These are phyloP conservation scores for Aurifilum marmelostoma DNA, from an alignment of 2,329 filamentous ascomycete species.

Conservation along the genomic window DNA sequence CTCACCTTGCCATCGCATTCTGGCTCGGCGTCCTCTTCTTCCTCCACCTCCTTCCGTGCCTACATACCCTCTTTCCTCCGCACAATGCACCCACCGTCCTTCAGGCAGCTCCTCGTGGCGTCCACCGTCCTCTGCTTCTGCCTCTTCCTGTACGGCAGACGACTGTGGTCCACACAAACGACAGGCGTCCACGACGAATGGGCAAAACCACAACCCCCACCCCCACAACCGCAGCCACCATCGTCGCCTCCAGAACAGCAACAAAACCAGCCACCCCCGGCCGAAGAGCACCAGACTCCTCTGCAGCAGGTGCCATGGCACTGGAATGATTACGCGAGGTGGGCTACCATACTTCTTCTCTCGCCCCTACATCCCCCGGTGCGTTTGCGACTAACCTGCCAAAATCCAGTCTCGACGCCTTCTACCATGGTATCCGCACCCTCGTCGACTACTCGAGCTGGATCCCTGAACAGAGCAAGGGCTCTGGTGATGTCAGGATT, in stretches of 20 bases:
- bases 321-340: constrained; percentile 28
- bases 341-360: background rate
- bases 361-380: background rate
- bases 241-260: constrained; percentile 7
- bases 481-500: constrained; percentile 23
- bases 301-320: constrained; percentile 28
- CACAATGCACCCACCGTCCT: constrained; percentile 29
- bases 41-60: constrained; percentile 21
- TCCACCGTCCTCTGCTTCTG: constrained; percentile 28
- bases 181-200: constrained; percentile 26
- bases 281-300: constrained; percentile 20
- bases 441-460: constrained; percentile 28
- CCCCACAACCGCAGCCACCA: constrained; percentile 11
- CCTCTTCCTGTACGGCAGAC: constrained; percentile 29
- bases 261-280: background rate
- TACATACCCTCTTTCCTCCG: constrained; percentile 19
- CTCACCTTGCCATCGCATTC: constrained; percentile 4
- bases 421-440: constrained; percentile 28
- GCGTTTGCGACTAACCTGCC: background rate
- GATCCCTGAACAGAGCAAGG: constrained; percentile 27
- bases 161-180: constrained; percentile 22
- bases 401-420: constrained; percentile 21
- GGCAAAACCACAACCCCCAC: constrained; percentile 18
- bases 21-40: background rate
- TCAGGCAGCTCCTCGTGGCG: constrained; percentile 27